Base-by-base conservation (phyloP, 1,139 yeast genomes). In the Wickerhamomyces sp. region DNA sequence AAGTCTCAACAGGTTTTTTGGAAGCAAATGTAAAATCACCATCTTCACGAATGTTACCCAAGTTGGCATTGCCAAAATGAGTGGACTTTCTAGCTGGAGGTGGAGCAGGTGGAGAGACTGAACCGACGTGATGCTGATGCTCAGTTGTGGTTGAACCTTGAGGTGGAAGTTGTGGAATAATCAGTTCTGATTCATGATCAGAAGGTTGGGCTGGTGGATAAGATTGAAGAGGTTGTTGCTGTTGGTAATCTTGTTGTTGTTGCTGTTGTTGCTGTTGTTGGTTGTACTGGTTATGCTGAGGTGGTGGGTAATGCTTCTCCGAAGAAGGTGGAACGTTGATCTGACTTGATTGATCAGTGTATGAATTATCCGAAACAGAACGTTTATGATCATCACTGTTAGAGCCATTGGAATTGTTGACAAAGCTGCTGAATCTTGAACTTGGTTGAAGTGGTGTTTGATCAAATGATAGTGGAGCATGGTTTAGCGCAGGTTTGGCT, bases 21-120 rank as follows among this genome's bases (percentile, higher is more conserved):
- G 32, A 31, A 15, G 38, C 40, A 25, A 42, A 41, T 3, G 42
- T 36, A 17, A 44, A 41, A 16, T 42, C 44, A 26, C 41, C 40
- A 34, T 50, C 54, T 30, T 49, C 55, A 40, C 47, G 47, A 29
- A 51, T 50, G 33, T 49, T 48, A 15, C 42, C 37, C 28, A 48
- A 31, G 23, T 41, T 39, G 25, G 37, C 40, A 24, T 42, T 25
- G 8, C 40, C 44, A 19, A 37, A 39, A 20, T 29, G 31, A 4
- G 45, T 48, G 13, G 56, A 44, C 54, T 77, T 79, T 61, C 88
- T 72, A 0, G 88, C 68, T n/a, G 83, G 80, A 15, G 89, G 89
- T n/a, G 85, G 85, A 3, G 55, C 51, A 16, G 58, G 59, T n/a
- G n/a, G n/a, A n/a, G n/a, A n/a, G n/a, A n/a, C n/a, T n/a, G n/a